These are phyloP conservation scores for Saprolegnia parasitica DNA, from an alignment of 352 stramenopile species.

Conservation along the genomic window DNA sequence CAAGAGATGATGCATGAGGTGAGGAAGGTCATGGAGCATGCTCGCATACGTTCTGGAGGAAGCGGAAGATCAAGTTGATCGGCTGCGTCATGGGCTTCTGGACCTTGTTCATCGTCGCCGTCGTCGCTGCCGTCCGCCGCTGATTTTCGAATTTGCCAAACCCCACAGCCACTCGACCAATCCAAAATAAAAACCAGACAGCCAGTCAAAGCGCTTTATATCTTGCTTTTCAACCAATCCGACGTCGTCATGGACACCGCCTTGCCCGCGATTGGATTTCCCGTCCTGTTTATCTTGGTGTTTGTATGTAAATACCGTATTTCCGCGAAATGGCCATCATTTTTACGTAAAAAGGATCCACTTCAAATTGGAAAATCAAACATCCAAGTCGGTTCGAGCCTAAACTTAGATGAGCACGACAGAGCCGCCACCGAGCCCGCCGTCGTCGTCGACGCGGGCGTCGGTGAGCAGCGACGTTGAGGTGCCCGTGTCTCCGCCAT, in stretches of 20 bases:
- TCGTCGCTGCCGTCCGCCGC: slow-evolving; percentile 1
- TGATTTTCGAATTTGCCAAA: slow-evolving; percentile 16
- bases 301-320: background rate
- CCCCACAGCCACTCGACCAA: slow-evolving; percentile 15
- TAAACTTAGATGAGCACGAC: background rate
- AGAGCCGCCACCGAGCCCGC: background rate
- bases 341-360: too few species aligned
- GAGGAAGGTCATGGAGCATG: background rate
- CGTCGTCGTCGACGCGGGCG: background rate
- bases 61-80: slow-evolving; percentile 99
- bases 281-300: background rate
- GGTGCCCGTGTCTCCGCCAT: background rate
- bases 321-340: too few species aligned
- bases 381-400: background rate
- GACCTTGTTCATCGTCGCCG: slow-evolving; percentile 81
- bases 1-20: slow-evolving; percentile 19
- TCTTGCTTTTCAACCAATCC: background rate
- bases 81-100: slow-evolving; percentile 99
- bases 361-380: background rate
- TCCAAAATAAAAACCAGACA: slow-evolving; percentile 6
- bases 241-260: background rate
- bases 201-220: background rate
- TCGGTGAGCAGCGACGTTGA: background rate
- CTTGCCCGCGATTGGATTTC: background rate
- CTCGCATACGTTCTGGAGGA: slow-evolving; percentile 90